These are phyloP conservation scores for Knufia petricola DNA, from an alignment of 2,329 filamentous ascomycete species.

Conservation along the genomic window DNA sequence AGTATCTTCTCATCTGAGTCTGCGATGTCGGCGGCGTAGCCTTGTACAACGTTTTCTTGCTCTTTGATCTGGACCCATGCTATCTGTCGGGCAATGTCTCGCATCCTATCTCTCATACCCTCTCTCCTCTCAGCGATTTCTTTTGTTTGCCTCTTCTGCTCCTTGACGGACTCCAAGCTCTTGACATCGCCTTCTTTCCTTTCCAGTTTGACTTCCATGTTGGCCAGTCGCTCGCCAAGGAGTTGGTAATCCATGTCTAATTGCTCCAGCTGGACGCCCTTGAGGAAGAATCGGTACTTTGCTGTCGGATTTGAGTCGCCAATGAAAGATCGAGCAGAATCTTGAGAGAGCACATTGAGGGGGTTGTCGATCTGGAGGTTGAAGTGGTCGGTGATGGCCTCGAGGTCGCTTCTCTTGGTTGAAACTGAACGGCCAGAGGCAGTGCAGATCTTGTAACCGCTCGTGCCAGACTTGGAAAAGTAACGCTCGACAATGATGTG, in stretches of 20 bases:
- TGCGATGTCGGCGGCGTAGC: constrained; percentile 29
- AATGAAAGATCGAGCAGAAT: constrained; percentile 86
- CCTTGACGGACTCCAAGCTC: constrained; percentile 46
- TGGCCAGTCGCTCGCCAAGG: constrained; percentile 68
- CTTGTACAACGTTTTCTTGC: constrained; percentile 48
- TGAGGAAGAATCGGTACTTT: constrained; percentile 95
- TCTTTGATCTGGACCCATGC: constrained; percentile 83
- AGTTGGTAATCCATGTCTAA: constrained; percentile 85
- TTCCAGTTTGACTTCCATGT: constrained; percentile 55
- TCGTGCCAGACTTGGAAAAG: constrained; percentile 61
- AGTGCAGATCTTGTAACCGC: constrained; percentile 76
- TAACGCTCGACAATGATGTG: constrained; percentile 85
- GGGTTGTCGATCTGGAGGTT: constrained; percentile 93
- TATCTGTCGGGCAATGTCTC: constrained; percentile 54
- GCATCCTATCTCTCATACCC: constrained; percentile 52
- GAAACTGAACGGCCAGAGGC: constrained; percentile 61
- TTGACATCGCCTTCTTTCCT: constrained; percentile 55
- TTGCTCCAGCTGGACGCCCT: constrained; percentile 86
- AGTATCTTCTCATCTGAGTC: constrained; percentile 40
- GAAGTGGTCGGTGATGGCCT: constrained; percentile 89
- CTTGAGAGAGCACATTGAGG: constrained; percentile 89
- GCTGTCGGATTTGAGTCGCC: constrained; percentile 70
- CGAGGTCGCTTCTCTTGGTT: constrained; percentile 74
- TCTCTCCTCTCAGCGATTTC: constrained; percentile 58
- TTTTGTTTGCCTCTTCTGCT: constrained; percentile 56